Conservation (phyloP, 257 asterid genomes). For the Nicotiana sylvestris region DNA sequence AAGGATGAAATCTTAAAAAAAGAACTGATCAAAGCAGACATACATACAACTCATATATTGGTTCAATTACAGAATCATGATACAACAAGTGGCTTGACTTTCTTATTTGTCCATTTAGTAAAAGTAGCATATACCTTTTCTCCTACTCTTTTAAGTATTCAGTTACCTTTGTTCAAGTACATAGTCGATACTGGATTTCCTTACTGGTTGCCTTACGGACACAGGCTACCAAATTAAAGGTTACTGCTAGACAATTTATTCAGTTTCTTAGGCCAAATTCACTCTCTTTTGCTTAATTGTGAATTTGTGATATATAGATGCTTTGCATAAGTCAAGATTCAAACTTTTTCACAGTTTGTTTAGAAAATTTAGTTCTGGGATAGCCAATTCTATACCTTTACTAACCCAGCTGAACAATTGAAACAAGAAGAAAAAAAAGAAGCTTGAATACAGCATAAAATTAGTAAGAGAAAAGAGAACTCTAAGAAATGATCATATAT, state of each 20-base stretch:
- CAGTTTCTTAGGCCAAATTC: not conserved
- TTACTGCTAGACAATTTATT: not conserved
- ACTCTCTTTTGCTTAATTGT: not conserved
- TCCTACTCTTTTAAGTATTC: not conserved
- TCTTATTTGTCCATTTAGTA: not conserved
- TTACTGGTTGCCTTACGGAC: not conserved
- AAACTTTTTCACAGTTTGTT: not conserved
- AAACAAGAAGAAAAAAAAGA: not conserved
- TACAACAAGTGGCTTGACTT: not conserved
- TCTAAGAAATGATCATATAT: not conserved
- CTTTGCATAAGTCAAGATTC: not conserved
- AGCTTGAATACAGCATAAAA: not conserved
- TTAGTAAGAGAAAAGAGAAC: not conserved
- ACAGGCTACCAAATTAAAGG: not conserved
- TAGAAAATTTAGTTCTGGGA: not conserved
- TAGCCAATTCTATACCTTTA: not conserved
- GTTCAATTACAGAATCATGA: not conserved
- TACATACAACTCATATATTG: constrained; percentile 11
- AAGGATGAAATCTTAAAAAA: not conserved
- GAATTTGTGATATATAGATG: not conserved
- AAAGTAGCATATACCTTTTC: not conserved
- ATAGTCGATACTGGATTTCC: not conserved
- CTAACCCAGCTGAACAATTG: not conserved
- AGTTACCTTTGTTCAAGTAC: not conserved
- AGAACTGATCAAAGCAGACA: not conserved